Evolutionary conservation across 2,329 filamentous ascomycete genomes (phyloP).

Genomic region (Scedosporium dehoogii): DNA sequence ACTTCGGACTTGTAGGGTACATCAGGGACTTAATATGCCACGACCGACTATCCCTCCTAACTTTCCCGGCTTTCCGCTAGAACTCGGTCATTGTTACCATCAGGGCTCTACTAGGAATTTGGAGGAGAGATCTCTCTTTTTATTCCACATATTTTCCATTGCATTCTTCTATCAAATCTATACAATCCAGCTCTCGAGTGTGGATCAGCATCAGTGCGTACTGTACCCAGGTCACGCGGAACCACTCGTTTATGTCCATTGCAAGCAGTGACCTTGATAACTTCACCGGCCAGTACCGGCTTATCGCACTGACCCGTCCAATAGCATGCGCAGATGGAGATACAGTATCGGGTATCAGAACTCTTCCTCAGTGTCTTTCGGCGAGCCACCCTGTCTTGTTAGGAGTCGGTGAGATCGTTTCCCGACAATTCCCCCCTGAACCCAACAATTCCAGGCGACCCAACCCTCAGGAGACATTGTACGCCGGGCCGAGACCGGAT

Average conservation of each 20-base stretch:
- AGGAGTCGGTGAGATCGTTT: slow-evolving; percentile 1
- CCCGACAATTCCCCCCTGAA: neutral
- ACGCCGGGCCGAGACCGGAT: neutral
- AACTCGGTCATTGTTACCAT: neutral
- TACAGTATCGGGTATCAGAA: neutral
- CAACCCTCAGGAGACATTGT: neutral
- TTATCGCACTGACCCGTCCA: neutral
- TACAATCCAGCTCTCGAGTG: neutral
- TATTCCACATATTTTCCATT: neutral
- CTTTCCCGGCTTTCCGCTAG: no score
- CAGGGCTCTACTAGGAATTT: neutral
- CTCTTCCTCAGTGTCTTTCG: neutral
- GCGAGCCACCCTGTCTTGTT: neutral
- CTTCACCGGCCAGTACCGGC: slow-evolving; percentile 5
- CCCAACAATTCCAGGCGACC: neutral
- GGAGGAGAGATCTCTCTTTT: neutral
- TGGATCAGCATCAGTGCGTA: neutral
- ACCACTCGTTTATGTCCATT: neutral
- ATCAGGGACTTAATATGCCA: no score
- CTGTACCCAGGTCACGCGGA: neutral
- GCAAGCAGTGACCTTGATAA: neutral
- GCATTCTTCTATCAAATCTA: neutral
- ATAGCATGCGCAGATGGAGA: neutral
- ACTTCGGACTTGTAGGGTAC: neutral
- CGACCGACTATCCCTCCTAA: no score